Base-by-base conservation (phyloP, 495 filamentous ascomycete species). In the Melanomma pulvis-pyrius region DNA sequence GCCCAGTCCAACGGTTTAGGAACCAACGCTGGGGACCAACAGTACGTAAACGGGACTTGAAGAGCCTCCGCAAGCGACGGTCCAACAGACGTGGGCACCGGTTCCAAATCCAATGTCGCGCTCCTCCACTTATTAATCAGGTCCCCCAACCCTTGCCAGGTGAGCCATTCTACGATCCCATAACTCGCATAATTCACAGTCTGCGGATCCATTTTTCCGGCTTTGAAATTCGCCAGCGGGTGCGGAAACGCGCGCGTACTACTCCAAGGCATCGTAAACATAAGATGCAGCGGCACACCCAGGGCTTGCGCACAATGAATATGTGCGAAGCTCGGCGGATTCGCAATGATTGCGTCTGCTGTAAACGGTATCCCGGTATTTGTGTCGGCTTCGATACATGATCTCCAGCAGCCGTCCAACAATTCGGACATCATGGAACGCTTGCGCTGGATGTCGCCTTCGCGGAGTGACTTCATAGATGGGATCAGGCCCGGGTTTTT, bases 401-500 rank as follows among this genome's bases (percentile, higher is more conserved):
- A 87, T 60, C 86, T 79, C 90, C 90, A 93, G 70, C 90, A 93
- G 1, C 90, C 90, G n/a, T 85, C 75, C 32, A 93, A 80, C 57
- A 91, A 90, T 55, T 86, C 78, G 50, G 82, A 85, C 81, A 93
- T 90, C 8, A 84, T 85, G 29, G 81, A 81, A 24, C 89, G 81
- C n/a, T 87, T 80, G 65, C 83, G 81, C 1, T 80, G 81, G 36
- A 93, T 83, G 58, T 90, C 89, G 12, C 90, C 90, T 44, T 79
- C 84, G 47, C 83, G 83, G 21, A 93, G 76, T 3, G 86, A 82
- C 52, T 87, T 81, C 49, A 92, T 79, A 13, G 84, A 84, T 0
- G 90, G 90, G 76, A 92, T 87, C 59, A 94, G 79, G 1, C 90
- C 88, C 13, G 90, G 88, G 74, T 94, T 91, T 73, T 91, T 91